Evolutionary conservation across 306 rosid genomes (phyloP), one percentile per base, ranked within the genome.

Genomic region (Dryas alaskensis): DNA sequence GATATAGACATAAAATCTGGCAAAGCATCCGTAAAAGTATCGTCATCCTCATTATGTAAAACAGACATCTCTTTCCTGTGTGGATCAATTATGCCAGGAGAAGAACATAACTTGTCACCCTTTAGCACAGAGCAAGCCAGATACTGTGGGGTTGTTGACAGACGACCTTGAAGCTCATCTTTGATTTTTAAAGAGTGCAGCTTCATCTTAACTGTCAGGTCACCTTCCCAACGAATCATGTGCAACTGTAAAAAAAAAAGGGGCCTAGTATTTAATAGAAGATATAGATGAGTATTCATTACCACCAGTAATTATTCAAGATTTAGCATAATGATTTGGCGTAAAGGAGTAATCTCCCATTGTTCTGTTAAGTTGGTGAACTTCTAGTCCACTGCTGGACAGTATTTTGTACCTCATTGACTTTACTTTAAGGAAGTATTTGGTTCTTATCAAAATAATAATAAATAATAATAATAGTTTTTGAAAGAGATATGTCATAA

Each of bases 151-250:
- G 83, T 79, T 55, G 31, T 75, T 31, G 90, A 94, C 7, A 87
- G 73, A 72, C 77, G 84, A 81, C 92, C 89, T 83, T 87, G 93
- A 88, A 94, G 96, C 80, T 94, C 92, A 88, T 92, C 99, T 76
- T 85, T 94, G 73, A 94, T 86, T 83, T 86, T 89, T 76, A 94
- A 80, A 55, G 96, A 92, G 80, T 94, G 99, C 80, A 94, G 79
- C 75, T 92, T 94, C 85, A 83, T 86, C 82, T 87, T 90, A 59
- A 92, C 81, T 48, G 89, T 83, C 67, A 94, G 77, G 78, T 92
- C 93, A 62, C 87, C 85, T 58, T 81, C 93, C 46, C 82, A 82
- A 76, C 62, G 89, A 78, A 84, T 73, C 72, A 92, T 57, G 81
- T 90, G 89, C 73, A 94, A 88, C 99, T 94, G 87, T 60, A 65